Conservation (phyloP, 1,284 basidiomycete genomes). For the Marasmius oreades region DNA sequence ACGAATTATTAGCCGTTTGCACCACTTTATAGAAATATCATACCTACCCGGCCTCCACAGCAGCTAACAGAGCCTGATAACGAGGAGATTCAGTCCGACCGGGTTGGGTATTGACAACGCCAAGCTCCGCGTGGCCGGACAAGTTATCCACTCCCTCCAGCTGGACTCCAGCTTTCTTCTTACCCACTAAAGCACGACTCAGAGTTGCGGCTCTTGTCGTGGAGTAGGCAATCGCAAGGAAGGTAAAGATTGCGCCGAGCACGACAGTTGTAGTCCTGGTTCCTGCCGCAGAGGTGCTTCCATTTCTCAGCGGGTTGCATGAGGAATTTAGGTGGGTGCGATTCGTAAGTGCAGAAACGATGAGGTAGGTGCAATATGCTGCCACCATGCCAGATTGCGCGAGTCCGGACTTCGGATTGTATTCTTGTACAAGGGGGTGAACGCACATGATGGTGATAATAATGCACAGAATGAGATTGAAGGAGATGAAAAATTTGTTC, state of each 20-base stretch:
- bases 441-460: slow-evolving; percentile 84
- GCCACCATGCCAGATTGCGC: slow-evolving; percentile 97
- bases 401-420: slow-evolving; percentile 92
- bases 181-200: slow-evolving; percentile 85
- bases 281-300: slow-evolving; percentile 49
- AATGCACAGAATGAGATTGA: slow-evolving; percentile 84
- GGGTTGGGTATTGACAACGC: slow-evolving; percentile 83
- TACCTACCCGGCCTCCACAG: slow-evolving; percentile 87
- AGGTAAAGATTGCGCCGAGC: slow-evolving; percentile 93
- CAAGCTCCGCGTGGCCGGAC: slow-evolving; percentile 59
- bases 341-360: slow-evolving; percentile 93
- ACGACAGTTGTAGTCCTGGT: slow-evolving; percentile 88
- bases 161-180: slow-evolving; percentile 60
- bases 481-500: slow-evolving; percentile 94
- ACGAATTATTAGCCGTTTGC: slow-evolving; percentile 1
- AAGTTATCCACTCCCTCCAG: slow-evolving; percentile 53
- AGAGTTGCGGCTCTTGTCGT: slow-evolving; percentile 96
- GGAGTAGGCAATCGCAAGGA: slow-evolving; percentile 97
- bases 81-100: slow-evolving; percentile 82
- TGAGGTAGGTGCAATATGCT: slow-evolving; percentile 95
- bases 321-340: slow-evolving; percentile 77
- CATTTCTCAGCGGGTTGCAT: slow-evolving; percentile 85
- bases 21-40: slow-evolving; percentile 1
- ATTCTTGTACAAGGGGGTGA: slow-evolving; percentile 86
- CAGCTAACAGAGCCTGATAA: slow-evolving; percentile 93